Base-by-base conservation (phyloP, 805 yeast species). In the Lachancea waltii region DNA sequence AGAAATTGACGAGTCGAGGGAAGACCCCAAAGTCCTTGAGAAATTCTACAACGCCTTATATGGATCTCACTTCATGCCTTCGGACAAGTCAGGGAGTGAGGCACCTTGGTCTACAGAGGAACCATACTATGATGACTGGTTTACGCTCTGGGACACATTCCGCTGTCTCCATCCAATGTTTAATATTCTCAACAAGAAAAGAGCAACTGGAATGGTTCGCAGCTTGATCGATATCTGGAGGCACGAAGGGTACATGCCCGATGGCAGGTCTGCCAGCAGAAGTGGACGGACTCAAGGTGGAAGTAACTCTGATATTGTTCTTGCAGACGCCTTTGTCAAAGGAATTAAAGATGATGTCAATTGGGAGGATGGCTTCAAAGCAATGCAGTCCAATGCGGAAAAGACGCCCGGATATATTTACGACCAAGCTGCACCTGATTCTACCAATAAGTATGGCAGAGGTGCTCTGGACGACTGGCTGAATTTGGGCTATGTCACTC, bases 201-300 rank as follows among this genome's bases (percentile, higher is more conserved):
- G 55, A 21, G 56, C 54, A 16, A 41, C 56, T 7, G 67, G 60
- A 18, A 46, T 64, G 42, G 42, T 61, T 3, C 45, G 62, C 27
- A 36, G 57, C 2, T 47, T 64, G 20, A 50, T 55, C 21, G 55
- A 58, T 11, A 59, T 53, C 19, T 60, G 57, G 44, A 47, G 55
- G 38, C 41, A 55, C 38, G 67, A 61, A 19, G 67, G 66, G 2
- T 64, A 48, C 41, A 54, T 62, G 39, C 67, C 67, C 0, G 68
- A 64, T 40, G 67, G 62, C 4, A 48, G 68, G 19, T 49, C 61
- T 19, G 64, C 65, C 14, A 58, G 58, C 34, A 63, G 63, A 42
- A 60, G 60, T 33, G 67, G 67, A 8, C 48, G 60, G 29, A 60
- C 66, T 3, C 66, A 62, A 41, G 68, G 68, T 14, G 68, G 67